A percentile compares a stretch with the other conserved stretches of the same genome.
Evolutionary conservation across 192 early-diverging fungal genomes (phyloP).

Genomic region (Coemansia sp.): DNA sequence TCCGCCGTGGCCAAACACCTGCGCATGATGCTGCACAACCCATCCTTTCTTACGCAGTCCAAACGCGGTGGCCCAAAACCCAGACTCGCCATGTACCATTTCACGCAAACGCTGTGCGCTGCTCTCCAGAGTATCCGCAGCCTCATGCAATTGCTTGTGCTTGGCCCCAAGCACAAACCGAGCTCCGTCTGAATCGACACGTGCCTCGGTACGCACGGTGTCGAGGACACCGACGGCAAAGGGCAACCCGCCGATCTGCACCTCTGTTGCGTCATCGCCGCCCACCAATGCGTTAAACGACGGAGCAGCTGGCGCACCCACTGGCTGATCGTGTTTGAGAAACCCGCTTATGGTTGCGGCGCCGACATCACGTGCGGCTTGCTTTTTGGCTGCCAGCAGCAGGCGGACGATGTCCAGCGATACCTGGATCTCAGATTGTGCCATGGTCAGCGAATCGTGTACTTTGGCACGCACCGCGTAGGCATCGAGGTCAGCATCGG

Average conservation of each 20-base stretch:
- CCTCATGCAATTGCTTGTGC: slow-evolving; percentile 39
- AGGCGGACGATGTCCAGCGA: slow-evolving; percentile 50
- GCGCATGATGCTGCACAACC: slow-evolving; percentile 41
- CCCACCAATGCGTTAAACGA: slow-evolving; percentile 25
- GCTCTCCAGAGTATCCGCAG: slow-evolving; percentile 32
- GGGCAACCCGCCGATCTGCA: slow-evolving; percentile 36
- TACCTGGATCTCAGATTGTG: slow-evolving; percentile 51
- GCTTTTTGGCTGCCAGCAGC: slow-evolving; percentile 41
- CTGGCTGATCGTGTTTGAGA: slow-evolving; percentile 22
- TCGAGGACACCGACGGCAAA: slow-evolving; percentile 39
- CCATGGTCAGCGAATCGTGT: slow-evolving; percentile 37
- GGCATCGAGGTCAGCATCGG: slow-evolving; percentile 26
- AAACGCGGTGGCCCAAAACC: slow-evolving; percentile 49
- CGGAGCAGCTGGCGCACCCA: neutral
- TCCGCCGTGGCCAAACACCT: slow-evolving; percentile 1
- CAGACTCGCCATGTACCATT: slow-evolving; percentile 18
- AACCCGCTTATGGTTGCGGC: neutral
- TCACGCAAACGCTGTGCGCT: slow-evolving; percentile 19
- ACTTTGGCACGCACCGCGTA: slow-evolving; percentile 36
- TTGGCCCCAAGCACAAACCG: slow-evolving; percentile 51
- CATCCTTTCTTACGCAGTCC: slow-evolving; percentile 36
- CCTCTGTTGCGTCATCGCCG: slow-evolving; percentile 20
- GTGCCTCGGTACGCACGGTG: slow-evolving; percentile 24
- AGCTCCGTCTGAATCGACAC: slow-evolving; percentile 7
- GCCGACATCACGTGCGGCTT: slow-evolving; percentile 13